Percentiles rank a stretch among this genome's conserved stretches.
Conservation (phyloP, 202 grass and related monocot species). For the Cymbopogon flexuosus region DNA sequence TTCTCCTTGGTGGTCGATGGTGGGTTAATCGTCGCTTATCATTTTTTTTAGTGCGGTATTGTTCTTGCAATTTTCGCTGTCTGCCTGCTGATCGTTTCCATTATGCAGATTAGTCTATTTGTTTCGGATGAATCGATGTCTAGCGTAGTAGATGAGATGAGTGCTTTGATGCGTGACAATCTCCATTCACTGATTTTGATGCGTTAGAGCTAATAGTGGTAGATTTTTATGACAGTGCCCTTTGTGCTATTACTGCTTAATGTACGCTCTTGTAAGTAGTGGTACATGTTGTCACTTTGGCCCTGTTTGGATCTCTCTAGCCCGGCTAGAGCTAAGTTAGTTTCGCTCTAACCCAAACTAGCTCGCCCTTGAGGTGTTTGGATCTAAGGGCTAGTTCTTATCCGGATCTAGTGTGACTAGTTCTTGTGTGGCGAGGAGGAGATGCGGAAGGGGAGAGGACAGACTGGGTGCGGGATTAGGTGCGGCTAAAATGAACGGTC, state of each 20-base stretch:
- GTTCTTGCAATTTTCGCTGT: background rate
- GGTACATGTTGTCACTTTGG: background rate
- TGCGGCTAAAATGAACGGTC: too few relatives aligned
- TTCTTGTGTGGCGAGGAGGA: too few relatives aligned
- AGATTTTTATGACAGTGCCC: background rate
- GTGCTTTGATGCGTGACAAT: background rate
- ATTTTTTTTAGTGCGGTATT: background rate
- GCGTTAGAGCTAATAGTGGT: background rate
- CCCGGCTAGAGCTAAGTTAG: too few relatives aligned
- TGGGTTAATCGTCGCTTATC: background rate
- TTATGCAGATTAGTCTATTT: too few relatives aligned
- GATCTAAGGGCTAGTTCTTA: too few relatives aligned
- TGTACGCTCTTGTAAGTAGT: background rate
- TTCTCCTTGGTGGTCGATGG: background rate
- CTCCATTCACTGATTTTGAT: background rate
- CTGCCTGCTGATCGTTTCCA: too few relatives aligned
- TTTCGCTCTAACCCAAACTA: too few relatives aligned
- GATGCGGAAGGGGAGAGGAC: too few relatives aligned
- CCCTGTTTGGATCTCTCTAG: too few relatives aligned
- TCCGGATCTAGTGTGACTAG: too few relatives aligned
- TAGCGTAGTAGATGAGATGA: background rate
- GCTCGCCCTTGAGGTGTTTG: too few relatives aligned
- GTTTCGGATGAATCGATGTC: background rate
- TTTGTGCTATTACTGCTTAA: background rate
- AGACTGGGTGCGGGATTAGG: too few relatives aligned